Conservation (phyloP, 371 early-diverging fungal genomes). For the Polyrhizophydium stewartii region DNA sequence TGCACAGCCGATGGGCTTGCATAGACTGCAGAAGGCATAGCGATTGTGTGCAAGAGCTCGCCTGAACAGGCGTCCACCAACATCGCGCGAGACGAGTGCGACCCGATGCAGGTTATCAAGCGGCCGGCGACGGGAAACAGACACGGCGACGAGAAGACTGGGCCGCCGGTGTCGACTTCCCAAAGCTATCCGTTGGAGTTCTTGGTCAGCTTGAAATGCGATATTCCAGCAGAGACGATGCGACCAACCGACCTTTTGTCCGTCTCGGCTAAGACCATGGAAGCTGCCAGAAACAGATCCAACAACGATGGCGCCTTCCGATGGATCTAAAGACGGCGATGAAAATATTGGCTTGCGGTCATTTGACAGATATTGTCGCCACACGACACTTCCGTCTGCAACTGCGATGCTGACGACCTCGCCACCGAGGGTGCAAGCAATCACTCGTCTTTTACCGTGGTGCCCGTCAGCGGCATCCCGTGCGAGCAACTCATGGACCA, state of each 20-base stretch:
- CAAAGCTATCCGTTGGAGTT: not conserved
- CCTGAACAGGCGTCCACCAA: too few species aligned
- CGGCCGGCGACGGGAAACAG: not conserved
- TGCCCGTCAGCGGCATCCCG: too few species aligned
- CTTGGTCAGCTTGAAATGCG: not conserved
- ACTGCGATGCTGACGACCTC: not conserved
- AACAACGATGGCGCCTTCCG: not conserved
- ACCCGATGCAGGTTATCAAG: too few species aligned
- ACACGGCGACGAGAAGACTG: slow-evolving; percentile 7
- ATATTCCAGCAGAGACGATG: not conserved
- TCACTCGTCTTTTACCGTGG: not conserved
- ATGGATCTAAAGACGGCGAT: not conserved
- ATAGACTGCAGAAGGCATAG: too few species aligned
- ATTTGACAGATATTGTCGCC: not conserved
- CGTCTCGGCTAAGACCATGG: not conserved
- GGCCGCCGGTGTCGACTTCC: not conserved
- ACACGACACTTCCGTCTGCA: not conserved
- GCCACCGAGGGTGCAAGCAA: not conserved
- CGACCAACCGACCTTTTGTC: not conserved
- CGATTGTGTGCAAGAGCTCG: too few species aligned
- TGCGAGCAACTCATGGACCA: not conserved
- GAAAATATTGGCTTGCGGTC: slow-evolving; percentile 5
- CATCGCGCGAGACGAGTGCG: too few species aligned
- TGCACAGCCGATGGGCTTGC: too few species aligned
- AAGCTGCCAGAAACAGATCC: not conserved